Base-by-base conservation (phyloP, 257 asterid species). In the Gardenia jasminoides region DNA sequence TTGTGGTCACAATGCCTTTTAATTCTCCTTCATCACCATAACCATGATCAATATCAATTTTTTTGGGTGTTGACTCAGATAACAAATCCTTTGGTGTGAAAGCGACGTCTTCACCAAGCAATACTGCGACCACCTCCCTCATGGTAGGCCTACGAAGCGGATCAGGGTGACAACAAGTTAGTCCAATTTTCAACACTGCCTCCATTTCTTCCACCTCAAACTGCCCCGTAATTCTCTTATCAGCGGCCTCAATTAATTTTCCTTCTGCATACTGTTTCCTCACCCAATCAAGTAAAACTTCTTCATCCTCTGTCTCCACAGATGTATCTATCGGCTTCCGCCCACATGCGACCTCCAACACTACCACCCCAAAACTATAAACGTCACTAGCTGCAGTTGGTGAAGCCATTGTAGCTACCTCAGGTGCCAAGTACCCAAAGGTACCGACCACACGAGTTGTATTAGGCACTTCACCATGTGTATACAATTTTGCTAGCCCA, bases 381-480 rank as follows among this genome's bases (percentile, higher is more conserved):
- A 93, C 94, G 74, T 93, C 98, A 12, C 93, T 91, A 66, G 96
- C 91, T 1, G 88, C 86, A 5, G 92, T 93, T 0, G 97, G 98
- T 12, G 88, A 30, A 31, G 97, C 95, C 86, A 84, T 59, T 9
- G 93, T 93, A n/a, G 88, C 97, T 66, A 93, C 88, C 85, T 93
- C 97, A 1, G 96, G 98, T 7, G 98, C 96, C 80, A 93, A 76
- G 84, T 93, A 93, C 66, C 98, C 98, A 48, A 90, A 81, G 3
- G 97, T 93, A 44, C 98, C 97, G 79, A 91, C 98, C 31, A 93
- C 96, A 46, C 97, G 86, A 62, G 98, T 93, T 7, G 97, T 93
- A 79, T 88, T 89, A 12, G 98, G 98, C n/a, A 75, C 89, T 78
- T 86, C 89, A 1, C 98, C 98, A 13, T 91, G 97, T 1, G 92